A percentile compares a stretch with the other conserved stretches of the same genome.
phyloP scores from a whole-genome alignment of 306 rosid species.

The Quercus aquifolioides region DNA sequence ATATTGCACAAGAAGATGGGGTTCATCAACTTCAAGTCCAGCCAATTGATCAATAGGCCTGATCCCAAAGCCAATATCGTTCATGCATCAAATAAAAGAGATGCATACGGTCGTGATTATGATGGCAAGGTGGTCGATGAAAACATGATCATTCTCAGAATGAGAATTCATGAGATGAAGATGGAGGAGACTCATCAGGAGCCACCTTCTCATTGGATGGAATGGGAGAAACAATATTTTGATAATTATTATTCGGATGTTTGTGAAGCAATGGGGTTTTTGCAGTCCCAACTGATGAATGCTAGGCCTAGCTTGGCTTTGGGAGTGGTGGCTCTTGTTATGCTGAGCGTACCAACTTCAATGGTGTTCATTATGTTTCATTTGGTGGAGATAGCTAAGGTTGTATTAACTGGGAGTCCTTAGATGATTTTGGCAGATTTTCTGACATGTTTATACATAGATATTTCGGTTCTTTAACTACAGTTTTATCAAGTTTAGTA shows the following conservation, averaged over 20 bases:
- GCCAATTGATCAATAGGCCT: background rate
- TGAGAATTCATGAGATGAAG: slow-evolving; percentile 46
- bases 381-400: background rate
- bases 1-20: background rate
- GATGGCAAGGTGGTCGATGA: slow-evolving; percentile 54
- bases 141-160: slow-evolving; percentile 54
- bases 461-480: too few relatives aligned
- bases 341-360: slow-evolving; percentile 18
- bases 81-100: slow-evolving; percentile 27
- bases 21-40: background rate
- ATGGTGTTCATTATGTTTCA: slow-evolving; percentile 12
- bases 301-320: slow-evolving; percentile 30
- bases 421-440: too few relatives aligned
- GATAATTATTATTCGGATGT: slow-evolving; percentile 12
- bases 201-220: slow-evolving; percentile 28
- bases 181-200: slow-evolving; percentile 11
- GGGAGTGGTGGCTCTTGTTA: slow-evolving; percentile 23
- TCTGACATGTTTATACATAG: too few relatives aligned
- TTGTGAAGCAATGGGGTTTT: slow-evolving; percentile 27
- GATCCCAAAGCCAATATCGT: background rate
- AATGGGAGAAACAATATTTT: slow-evolving; percentile 31
- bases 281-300: slow-evolving; percentile 33
- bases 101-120: slow-evolving; percentile 31
- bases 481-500: too few relatives aligned
- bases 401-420: too few relatives aligned